phyloP scores from a whole-genome alignment of 306 rosid species.

The Ceratonia siliqua region DNA sequence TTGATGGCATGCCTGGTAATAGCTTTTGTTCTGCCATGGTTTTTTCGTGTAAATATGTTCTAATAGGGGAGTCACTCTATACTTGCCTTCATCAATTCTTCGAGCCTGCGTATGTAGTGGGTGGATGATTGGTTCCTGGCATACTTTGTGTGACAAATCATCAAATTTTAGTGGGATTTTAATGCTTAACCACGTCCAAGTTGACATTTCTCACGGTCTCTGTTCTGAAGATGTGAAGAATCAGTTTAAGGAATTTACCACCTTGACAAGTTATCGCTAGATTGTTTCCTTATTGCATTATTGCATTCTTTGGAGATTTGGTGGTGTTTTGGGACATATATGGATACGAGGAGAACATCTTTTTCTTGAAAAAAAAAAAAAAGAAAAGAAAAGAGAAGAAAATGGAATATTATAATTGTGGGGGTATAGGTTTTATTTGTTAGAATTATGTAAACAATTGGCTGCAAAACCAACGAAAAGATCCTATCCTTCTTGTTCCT shows the following conservation, averaged over 20 bases:
- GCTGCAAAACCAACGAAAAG: slow-evolving; percentile 21
- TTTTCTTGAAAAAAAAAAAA: background rate
- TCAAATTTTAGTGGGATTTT: background rate
- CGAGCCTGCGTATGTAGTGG: slow-evolving; percentile 28
- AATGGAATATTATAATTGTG: slow-evolving; percentile 13
- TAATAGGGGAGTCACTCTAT: slow-evolving; percentile 41
- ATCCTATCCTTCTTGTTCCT: background rate
- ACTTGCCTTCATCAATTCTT: slow-evolving; percentile 32
- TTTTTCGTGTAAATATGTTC: slow-evolving; percentile 86
- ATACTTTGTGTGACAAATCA: slow-evolving; percentile 5
- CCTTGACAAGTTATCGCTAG: slow-evolving; percentile 24
- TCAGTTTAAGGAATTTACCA: slow-evolving; percentile 25
- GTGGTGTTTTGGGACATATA: slow-evolving; percentile 26
- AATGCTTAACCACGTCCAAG: slow-evolving; percentile 20
- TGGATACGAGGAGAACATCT: background rate
- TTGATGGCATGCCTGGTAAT: slow-evolving; percentile 95
- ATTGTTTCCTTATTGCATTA: slow-evolving; percentile 21
- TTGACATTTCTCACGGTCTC: slow-evolving; percentile 24
- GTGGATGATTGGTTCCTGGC: slow-evolving; percentile 37
- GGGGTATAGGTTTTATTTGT: slow-evolving; percentile 15
- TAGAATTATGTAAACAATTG: slow-evolving; percentile 6
- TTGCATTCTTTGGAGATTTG: slow-evolving; percentile 28
- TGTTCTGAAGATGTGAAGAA: slow-evolving; percentile 42
- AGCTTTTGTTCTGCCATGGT: slow-evolving; percentile 97
- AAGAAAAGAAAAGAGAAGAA: background rate